Evolutionary conservation across 2,329 filamentous ascomycete genomes (phyloP), one percentile per base, ranked within the genome.

Genomic region (Ophiostoma fasciatum): DNA sequence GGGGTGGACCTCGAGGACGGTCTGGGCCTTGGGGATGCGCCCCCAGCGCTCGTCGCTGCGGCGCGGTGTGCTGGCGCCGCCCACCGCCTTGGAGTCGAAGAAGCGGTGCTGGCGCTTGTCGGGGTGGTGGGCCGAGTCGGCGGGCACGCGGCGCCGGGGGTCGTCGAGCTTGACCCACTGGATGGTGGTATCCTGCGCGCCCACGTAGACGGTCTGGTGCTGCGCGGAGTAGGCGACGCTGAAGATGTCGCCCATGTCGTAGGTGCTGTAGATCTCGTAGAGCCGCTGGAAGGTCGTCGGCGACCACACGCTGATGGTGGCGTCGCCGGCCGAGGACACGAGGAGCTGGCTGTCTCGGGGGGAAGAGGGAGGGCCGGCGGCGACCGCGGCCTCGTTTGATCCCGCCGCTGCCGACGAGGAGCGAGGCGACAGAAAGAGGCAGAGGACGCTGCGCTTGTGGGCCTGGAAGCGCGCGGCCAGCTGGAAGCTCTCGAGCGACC

Each of bases 181-280:
- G 35, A 94, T 90, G 27, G 80, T 84, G 7, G 85, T 90, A 51
- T 96, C 94, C 53, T 96, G 90, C 1, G 85, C 83, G 39, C 90
- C 90, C 29, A 94, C 71, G 54, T 94, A 96, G 4, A 94, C 69
- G 0, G 81, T 93, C 46, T 88, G 72, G 48, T 83, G 66, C 46
- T 75, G 69, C 7, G 74, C 62, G 4, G 85, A 94, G 56, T 93
- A 94, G 2, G 79, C 80, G n/a, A 94, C 78, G 47, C 84, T 93
- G 55, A 96, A 96, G 40, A 98, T 75, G 59, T 98, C 90, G 41
- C 90, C 90, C 28, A 94, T 82, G 48, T 96, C 90, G 57, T 93
- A 88, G 33, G 78, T 79, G 43, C 85, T 92, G 62, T 93, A 93
- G 42, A 96, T 82, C 44, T 90, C 84, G 60, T 87, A 90, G 1